phyloP scores from a whole-genome alignment of 805 yeast species.

The Zygoascus flipseniorum region DNA sequence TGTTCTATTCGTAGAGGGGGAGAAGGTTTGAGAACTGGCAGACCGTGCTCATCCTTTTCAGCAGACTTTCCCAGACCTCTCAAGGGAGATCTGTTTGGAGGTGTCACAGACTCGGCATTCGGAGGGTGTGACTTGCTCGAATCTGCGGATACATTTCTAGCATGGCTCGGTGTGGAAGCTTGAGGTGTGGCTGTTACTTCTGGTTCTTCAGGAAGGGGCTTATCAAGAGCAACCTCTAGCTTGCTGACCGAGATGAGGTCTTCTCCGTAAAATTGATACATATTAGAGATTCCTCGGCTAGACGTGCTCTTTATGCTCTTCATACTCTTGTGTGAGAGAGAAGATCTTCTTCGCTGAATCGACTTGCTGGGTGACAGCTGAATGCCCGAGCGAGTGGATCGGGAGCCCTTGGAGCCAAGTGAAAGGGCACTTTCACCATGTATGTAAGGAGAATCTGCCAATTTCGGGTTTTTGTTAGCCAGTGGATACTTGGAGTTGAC shows the following conservation, averaged over 20 bases:
- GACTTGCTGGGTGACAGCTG: neutral
- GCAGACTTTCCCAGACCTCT: neutral
- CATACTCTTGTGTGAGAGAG: neutral
- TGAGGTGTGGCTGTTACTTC: neutral
- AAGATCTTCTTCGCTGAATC: neutral
- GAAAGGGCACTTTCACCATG: neutral
- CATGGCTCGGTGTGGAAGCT: neutral
- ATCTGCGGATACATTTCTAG: neutral
- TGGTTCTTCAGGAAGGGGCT: slow-evolving; percentile 11
- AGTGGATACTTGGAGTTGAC: neutral
- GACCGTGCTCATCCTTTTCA: neutral
- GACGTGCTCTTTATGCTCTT: neutral
- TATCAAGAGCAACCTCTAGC: slow-evolving; percentile 4
- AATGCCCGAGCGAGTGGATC: neutral
- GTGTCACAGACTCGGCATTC: neutral
- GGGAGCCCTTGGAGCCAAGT: neutral
- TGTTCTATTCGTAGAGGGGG: neutral
- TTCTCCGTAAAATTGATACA: neutral
- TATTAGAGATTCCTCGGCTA: neutral
- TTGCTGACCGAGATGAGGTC: neutral
- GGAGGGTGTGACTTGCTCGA: neutral
- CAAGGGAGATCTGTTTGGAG: slow-evolving; percentile 4
- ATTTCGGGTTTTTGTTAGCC: neutral
- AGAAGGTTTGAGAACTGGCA: neutral
- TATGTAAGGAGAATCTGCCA: neutral